phyloP scores from a whole-genome alignment of 2,329 filamentous ascomycete species.

The Alternaria incomplexa region DNA sequence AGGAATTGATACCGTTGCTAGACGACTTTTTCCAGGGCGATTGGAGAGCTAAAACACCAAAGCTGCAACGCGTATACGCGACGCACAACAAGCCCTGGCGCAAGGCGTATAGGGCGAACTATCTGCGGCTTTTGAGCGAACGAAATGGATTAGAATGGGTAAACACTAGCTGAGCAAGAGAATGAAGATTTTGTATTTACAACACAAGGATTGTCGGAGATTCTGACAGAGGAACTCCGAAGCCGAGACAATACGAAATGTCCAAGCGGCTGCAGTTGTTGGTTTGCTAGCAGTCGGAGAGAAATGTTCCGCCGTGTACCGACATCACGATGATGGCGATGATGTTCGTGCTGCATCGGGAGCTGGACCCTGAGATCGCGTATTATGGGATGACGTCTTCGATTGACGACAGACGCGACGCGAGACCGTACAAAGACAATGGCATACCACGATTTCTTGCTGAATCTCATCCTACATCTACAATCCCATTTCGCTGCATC shows the following conservation, averaged over 20 bases:
- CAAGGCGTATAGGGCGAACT: neutral
- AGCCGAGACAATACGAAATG: conserved; percentile 1
- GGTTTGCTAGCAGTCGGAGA: no score
- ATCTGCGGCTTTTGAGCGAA: neutral
- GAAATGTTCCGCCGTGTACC: neutral
- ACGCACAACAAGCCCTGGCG: neutral
- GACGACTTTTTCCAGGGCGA: neutral
- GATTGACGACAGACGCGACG: neutral
- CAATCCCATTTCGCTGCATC: neutral
- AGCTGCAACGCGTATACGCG: neutral
- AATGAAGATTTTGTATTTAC: neutral
- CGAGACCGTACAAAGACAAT: neutral
- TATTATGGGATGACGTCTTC: conserved; percentile 11
- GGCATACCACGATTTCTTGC: neutral
- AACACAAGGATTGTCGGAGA: neutral
- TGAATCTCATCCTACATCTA: neutral
- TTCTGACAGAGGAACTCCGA: neutral
- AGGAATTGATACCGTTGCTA: neutral
- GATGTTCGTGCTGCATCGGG: conserved; percentile 9
- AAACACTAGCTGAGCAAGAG: neutral
- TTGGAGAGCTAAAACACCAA: neutral
- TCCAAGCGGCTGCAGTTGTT: neutral
- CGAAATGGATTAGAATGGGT: neutral
- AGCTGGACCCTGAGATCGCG: conserved; percentile 12
- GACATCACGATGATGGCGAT: conserved; percentile 5